Conservation (phyloP, 2,329 filamentous ascomycete genomes). For the Juglanconis oblonga region DNA sequence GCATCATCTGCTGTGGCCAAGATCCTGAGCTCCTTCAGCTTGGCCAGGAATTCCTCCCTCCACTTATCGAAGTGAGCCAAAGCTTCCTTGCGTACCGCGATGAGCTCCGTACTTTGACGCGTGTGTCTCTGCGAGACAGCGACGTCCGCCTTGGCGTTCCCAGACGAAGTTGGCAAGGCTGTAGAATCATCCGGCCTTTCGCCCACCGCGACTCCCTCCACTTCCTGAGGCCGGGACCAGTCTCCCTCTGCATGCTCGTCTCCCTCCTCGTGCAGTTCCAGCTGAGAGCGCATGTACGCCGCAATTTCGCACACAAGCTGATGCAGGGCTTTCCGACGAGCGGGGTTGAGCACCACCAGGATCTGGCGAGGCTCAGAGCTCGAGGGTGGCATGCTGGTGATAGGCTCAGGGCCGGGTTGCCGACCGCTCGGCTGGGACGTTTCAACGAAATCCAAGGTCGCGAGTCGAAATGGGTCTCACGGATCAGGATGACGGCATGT, state of each 20-base stretch:
- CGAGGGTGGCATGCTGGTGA: conserved; percentile 48
- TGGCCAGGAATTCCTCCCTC: conserved; percentile 66
- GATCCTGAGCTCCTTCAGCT: conserved; percentile 64
- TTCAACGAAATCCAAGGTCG: too few species aligned
- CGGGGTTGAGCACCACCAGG: conserved; percentile 51
- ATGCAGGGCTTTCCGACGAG: conserved; percentile 49
- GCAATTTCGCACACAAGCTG: conserved; percentile 49
- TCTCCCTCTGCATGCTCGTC: neutral
- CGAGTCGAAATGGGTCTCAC: too few species aligned
- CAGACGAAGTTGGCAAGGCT: conserved; percentile 14
- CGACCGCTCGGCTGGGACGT: too few species aligned
- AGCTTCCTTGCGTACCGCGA: conserved; percentile 47
- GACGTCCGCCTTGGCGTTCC: conserved; percentile 10
- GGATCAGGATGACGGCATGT: too few species aligned
- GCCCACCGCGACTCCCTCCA: neutral
- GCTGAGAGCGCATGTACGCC: conserved; percentile 51
- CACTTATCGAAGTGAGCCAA: conserved; percentile 74
- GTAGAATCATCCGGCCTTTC: conserved; percentile 26
- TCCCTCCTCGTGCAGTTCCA: conserved; percentile 35
- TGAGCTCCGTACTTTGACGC: conserved; percentile 29
- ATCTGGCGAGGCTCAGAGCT: conserved; percentile 54
- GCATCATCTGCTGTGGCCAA: conserved; percentile 44
- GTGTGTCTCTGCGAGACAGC: conserved; percentile 8
- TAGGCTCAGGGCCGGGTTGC: neutral
- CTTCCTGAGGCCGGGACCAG: neutral